Conservation (phyloP, 192 early-diverging fungal species). For the Funneliformis geosporum region DNA sequence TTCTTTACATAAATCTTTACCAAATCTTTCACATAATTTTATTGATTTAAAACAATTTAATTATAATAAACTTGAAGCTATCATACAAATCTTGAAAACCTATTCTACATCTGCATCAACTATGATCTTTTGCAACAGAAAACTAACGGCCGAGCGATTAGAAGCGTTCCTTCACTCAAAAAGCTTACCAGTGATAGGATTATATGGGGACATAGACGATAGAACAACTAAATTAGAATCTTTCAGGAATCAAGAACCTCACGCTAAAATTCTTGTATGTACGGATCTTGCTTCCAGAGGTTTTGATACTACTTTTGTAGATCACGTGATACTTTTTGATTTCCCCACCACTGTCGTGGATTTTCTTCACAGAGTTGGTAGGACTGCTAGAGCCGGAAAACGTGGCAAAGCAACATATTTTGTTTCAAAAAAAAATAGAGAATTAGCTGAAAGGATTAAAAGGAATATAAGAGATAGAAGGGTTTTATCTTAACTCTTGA, state of each 20-base stretch:
- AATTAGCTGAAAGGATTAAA: constrained; percentile 67
- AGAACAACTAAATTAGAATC: constrained; percentile 44
- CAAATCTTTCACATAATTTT: constrained; percentile 78
- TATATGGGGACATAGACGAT: constrained; percentile 47
- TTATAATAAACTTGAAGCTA: constrained; percentile 68
- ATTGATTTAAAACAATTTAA: constrained; percentile 70
- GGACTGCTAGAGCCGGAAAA: constrained; percentile 84
- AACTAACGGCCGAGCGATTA: constrained; percentile 57
- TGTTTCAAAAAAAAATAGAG: constrained; percentile 70
- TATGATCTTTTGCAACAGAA: constrained; percentile 88
- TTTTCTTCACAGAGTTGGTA: constrained; percentile 89
- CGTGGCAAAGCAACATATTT: constrained; percentile 81
- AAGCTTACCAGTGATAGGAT: constrained; percentile 51
- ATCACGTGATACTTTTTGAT: constrained; percentile 89
- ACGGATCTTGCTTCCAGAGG: constrained; percentile 92
- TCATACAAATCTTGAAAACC: constrained; percentile 70
- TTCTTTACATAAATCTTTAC: constrained; percentile 73
- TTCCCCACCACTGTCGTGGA: constrained; percentile 90
- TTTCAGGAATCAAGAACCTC: constrained; percentile 40
- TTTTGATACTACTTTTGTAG: constrained; percentile 82
- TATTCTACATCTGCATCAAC: constrained; percentile 62
- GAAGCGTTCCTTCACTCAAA: constrained; percentile 56
- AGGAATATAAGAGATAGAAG: constrained; percentile 54
- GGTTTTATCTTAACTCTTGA: constrained; percentile 37
- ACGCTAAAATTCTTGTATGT: constrained; percentile 71